phyloP scores from a whole-genome alignment of 495 filamentous ascomycete genomes.

The Annulohypoxylon maeteangense region DNA sequence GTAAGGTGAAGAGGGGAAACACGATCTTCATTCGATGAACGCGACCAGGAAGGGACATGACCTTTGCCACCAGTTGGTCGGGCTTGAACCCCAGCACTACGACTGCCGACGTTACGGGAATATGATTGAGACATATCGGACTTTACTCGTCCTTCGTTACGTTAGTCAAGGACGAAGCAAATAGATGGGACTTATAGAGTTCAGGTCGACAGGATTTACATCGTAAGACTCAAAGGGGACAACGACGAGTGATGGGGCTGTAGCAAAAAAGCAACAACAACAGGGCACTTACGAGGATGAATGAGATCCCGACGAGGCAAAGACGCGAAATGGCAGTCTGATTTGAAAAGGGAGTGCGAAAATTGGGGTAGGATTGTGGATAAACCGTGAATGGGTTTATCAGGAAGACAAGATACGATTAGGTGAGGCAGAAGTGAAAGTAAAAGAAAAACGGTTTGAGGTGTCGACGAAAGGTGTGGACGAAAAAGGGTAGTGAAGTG shows the following conservation, averaged over 20 bases:
- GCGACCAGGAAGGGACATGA: constrained; percentile 34
- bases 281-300: neutral
- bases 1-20: constrained; percentile 13
- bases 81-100: constrained; percentile 10
- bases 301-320: neutral
- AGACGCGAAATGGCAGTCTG: neutral
- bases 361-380: neutral
- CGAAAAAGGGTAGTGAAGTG: neutral
- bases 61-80: constrained; percentile 17
- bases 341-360: constrained; percentile 14
- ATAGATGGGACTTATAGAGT: neutral
- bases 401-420: neutral
- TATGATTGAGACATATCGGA: constrained; percentile 32
- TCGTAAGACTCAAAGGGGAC: neutral
- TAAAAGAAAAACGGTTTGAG: neutral
- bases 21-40: constrained; percentile 33
- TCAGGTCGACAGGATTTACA: neutral
- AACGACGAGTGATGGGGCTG: neutral
- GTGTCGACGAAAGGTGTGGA: neutral
- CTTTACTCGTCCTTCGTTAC: neutral
- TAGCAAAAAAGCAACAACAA: neutral
- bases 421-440: neutral
- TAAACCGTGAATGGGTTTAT: neutral
- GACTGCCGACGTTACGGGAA: constrained; percentile 30
- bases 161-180: neutral